A percentile compares a stretch with the other conserved stretches of the same genome.
Conservation (phyloP, 1,139 yeast species). For the Yamadazyma taylorii region DNA sequence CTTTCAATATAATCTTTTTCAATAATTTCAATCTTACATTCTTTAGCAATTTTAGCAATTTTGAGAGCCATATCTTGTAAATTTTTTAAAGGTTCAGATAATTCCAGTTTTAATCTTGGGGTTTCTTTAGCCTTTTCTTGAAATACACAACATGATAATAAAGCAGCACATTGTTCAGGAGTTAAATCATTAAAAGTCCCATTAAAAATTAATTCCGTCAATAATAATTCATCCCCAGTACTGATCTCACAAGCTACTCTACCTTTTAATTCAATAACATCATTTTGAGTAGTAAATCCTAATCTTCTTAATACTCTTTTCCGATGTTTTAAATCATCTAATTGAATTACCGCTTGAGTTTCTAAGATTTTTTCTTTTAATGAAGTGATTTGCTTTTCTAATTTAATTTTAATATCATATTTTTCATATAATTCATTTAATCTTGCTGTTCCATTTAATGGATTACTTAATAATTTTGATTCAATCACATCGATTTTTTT, state of each 20-base stretch:
- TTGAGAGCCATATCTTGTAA: conserved; percentile 88
- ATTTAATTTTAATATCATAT: conserved; percentile 63
- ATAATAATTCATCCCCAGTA: conserved; percentile 86
- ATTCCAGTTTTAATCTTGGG: conserved; percentile 81
- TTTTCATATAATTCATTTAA: conserved; percentile 61
- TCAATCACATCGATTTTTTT: conserved; percentile 82
- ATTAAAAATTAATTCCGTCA: conserved; percentile 90
- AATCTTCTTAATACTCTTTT: conserved; percentile 81
- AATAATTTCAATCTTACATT: conserved; percentile 82
- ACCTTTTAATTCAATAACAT: conserved; percentile 92
- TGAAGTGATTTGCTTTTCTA: conserved; percentile 60
- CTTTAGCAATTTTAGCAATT: conserved; percentile 85
- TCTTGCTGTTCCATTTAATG: conserved; percentile 65
- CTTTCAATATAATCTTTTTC: conserved; percentile 91
- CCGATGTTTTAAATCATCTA: conserved; percentile 90
- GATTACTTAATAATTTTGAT: conserved; percentile 66
- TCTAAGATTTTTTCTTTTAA: conserved; percentile 68
- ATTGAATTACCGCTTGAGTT: conserved; percentile 88
- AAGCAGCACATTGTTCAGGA: conserved; percentile 89
- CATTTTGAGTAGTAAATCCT: conserved; percentile 81
- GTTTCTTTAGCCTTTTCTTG: conserved; percentile 92
- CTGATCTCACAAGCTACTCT: conserved; percentile 94
- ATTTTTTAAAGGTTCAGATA: conserved; percentile 83
- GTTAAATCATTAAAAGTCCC: conserved; percentile 89
- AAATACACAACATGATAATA: conserved; percentile 92